Evolutionary conservation across 2,329 filamentous ascomycete genomes (phyloP), one percentile per base, ranked within the genome.

Genomic region (Calonectria pauciramosa): DNA sequence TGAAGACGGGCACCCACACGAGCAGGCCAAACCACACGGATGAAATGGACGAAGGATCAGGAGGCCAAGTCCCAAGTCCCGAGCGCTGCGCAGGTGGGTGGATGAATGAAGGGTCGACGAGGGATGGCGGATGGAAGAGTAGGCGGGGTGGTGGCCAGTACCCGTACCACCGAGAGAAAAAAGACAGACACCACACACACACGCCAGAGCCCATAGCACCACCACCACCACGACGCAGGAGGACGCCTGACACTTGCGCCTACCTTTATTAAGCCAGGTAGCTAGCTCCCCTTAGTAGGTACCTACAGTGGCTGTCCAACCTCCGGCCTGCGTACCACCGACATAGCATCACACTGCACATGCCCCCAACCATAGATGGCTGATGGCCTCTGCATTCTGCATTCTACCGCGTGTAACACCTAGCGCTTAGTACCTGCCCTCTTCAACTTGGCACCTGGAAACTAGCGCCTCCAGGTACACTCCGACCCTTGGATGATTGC

Each of bases 371-470:
- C 59, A 44, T 44, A 14, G 49, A 20, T 51, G 52, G 26, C 38
- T 49, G 26, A 68, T 36, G n/a, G 36, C 63, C 38, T 26, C 38
- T n/a, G 26, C 49, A 32, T 32, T 41, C 28, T 67, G 64, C 44
- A 28, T 36, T 63, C 16, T 14, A 72, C 71, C 26, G 56, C 36
- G 71, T 68, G 71, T 72, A 69, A 51, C 70, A 63, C 64, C 32
- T 44, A 56, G 49, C 36, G 36, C 34, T 65, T 66, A 66, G 69
- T 32, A 71, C 49, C 60, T 59, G 44, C 60, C 60, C 68, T 52
- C 38, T 32, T 30, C 38, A 72, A 72, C 70, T 68, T 72, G 70
- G 65, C 70, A 72, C 70, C 54, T 59, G 38, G 60, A 65, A 60
- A 59, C 69, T 66, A 56, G 69, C 60, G 69, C 56, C 51, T 65